Base-by-base conservation (phyloP, 495 filamentous ascomycete species). In the Aspergillus bertholletiae region DNA sequence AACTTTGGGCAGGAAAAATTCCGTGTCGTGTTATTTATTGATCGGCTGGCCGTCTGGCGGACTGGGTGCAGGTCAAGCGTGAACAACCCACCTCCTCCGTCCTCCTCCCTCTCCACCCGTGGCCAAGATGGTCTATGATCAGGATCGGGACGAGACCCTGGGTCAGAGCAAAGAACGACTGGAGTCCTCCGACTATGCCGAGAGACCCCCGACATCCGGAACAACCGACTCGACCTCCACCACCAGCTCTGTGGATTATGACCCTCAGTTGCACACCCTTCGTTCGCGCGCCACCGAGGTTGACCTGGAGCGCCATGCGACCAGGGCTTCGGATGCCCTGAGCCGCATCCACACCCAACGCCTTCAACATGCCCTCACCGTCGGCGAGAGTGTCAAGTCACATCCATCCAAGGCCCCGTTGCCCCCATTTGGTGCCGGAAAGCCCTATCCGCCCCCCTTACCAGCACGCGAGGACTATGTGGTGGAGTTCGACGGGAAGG, bases 381-480 rank as follows among this genome's bases (percentile, higher is more conserved):
- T 74, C 28, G 71, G 69, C 40, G 68, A 68, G 46, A 70, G 67
- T 46, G 55, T 68, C 32, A 64, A 56, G 48, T 70, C 67, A 23
- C 60, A 65, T 28, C 56, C 61, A 1, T 73, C 80, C 0, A 78
- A 68, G 61, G 83, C 72, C 58, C 85, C 68, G 12, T 44, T 73
- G 7, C 72, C 69, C 3, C 24, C 61, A n/a, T 68, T 75, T 55
- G 89, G 88, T 34, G 85, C 74, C 39, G 90, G 88, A 1, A 94
- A 92, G 70, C 80, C 86, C 5, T 92, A 87, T 65, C 90, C 90
- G 7, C 89, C 89, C 7, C 76, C 66, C 0, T 62, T 95, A 46
- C 87, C 88, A 7, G 80, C 79, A 22, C 77, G 79, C 54, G 89
- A 92, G 55, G 85, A 86, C 56, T 90, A 90, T 69, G 87, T 91